Evolutionary conservation across 2,329 filamentous ascomycete species (phyloP).

Genomic region (Massarina eburnea): DNA sequence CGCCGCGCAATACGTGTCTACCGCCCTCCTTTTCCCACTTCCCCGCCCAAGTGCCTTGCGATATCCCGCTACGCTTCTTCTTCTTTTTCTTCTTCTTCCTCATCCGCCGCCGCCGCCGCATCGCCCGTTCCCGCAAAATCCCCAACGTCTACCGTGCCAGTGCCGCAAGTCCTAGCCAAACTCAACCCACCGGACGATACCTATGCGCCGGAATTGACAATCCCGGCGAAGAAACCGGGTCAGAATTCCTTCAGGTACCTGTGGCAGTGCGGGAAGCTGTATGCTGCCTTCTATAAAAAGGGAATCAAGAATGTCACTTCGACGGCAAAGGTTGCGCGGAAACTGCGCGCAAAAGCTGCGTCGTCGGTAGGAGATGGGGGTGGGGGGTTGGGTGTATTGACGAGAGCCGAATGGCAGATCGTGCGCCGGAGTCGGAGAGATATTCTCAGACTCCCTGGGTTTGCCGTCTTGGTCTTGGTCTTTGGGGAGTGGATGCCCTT

Average conservation of each 20-base stretch:
- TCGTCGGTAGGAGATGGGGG: constrained; percentile 2
- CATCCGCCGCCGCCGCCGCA: not conserved
- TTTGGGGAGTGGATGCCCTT: constrained; percentile 87
- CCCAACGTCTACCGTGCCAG: constrained; percentile 4
- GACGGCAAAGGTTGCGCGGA: constrained; percentile 58
- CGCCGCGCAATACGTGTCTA: constrained; percentile 2
- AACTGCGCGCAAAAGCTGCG: constrained; percentile 25
- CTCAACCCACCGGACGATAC: constrained; percentile 75
- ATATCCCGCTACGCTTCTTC: not conserved
- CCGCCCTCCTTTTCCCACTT: not conserved
- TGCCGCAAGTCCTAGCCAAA: constrained; percentile 15
- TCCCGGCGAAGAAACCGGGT: constrained; percentile 58
- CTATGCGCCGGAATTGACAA: constrained; percentile 67
- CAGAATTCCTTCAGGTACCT: constrained; percentile 56
- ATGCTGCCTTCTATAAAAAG: constrained; percentile 82
- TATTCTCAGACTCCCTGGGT: constrained; percentile 74
- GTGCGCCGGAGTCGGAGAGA: constrained; percentile 70
- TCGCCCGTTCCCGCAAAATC: constrained; percentile 7
- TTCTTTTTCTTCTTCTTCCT: not conserved
- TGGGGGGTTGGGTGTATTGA: constrained; percentile 39
- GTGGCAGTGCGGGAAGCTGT: constrained; percentile 69
- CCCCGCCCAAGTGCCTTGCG: not conserved
- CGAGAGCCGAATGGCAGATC: constrained; percentile 71
- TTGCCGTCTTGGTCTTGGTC: constrained; percentile 72
- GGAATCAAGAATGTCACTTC: constrained; percentile 73